Percentiles rank a stretch among this genome's conserved stretches.
Evolutionary conservation across 2,329 filamentous ascomycete genomes (phyloP).

Genomic region (Didymella lethalis): DNA sequence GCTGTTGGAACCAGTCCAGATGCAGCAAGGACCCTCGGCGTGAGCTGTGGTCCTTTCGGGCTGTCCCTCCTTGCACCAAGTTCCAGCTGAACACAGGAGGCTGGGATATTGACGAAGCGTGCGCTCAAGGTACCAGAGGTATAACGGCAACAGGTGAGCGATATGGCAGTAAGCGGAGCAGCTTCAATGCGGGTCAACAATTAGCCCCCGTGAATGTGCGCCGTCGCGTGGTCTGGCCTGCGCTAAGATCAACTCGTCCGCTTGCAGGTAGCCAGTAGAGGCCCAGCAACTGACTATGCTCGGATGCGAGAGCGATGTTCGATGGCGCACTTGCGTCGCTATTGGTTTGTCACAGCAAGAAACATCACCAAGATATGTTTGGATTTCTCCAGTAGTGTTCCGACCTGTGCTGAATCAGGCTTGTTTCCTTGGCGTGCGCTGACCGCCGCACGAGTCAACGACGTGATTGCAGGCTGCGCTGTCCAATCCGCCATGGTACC

Average conservation of each 20-base stretch:
- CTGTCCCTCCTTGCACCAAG: constrained; percentile 23
- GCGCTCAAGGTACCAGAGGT: constrained; percentile 18
- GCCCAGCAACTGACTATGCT: background rate
- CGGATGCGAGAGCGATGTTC: background rate
- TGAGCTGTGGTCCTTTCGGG: constrained; percentile 20
- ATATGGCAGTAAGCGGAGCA: constrained; percentile 22
- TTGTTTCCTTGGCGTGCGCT: constrained; percentile 17
- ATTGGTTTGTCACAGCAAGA: constrained; percentile 18
- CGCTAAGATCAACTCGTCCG: constrained; percentile 18
- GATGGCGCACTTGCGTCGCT: constrained; percentile 12
- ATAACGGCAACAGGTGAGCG: constrained; percentile 18
- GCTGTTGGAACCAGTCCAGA: constrained; percentile 28
- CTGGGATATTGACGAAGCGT: constrained; percentile 15
- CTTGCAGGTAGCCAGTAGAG: constrained; percentile 4
- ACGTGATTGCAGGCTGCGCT: constrained; percentile 15
- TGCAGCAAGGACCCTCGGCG: constrained; percentile 31
- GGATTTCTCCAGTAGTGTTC: constrained; percentile 5
- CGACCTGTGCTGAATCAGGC: constrained; percentile 4
- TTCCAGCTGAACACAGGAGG: constrained; percentile 18
- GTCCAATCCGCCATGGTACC: constrained; percentile 18
- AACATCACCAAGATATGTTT: constrained; percentile 18
- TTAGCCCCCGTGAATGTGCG: constrained; percentile 20
- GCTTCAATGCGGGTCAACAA: constrained; percentile 20
- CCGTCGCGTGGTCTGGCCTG: constrained; percentile 22
- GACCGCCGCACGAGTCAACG: constrained; percentile 15